Conservation (phyloP, 768 basidiomycete genomes). For the Tricholoma matsutake region DNA sequence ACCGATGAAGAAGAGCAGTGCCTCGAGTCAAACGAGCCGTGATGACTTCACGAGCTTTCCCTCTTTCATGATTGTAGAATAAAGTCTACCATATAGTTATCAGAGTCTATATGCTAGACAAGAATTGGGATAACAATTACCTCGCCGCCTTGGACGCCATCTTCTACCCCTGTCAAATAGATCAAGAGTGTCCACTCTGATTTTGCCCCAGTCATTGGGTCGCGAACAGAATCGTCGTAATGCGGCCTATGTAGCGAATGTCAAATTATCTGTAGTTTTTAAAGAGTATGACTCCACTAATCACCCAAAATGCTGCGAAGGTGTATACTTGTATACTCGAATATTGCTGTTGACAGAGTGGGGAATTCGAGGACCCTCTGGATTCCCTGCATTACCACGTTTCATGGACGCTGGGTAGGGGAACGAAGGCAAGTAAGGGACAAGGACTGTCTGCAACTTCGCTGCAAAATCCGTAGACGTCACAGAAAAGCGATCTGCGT, state of each 20-base stretch:
- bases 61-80: conserved; percentile 60
- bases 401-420: conserved; percentile 39
- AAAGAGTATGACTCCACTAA: conserved; percentile 7
- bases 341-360: conserved; percentile 74
- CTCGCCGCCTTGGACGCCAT: conserved; percentile 72
- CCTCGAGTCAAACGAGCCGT: conserved; percentile 56
- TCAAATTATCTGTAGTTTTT: neutral
- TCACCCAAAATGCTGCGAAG: conserved; percentile 63
- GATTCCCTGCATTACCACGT: conserved; percentile 23
- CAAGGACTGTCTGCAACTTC: conserved; percentile 44
- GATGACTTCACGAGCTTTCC: conserved; percentile 46
- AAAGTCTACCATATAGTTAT: conserved; percentile 45
- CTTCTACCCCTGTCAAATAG: conserved; percentile 68
- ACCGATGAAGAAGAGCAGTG: conserved; percentile 67
- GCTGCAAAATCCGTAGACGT: conserved; percentile 57
- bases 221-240: conserved; percentile 70
- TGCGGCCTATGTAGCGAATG: conserved; percentile 41
- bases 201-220: conserved; percentile 53
- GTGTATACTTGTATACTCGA: conserved; percentile 65
- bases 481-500: conserved; percentile 59
- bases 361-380: conserved; percentile 32
- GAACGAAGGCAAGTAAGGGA: conserved; percentile 59
- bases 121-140: conserved; percentile 25
- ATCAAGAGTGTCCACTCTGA: conserved; percentile 75
- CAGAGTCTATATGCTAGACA: neutral